A percentile compares a stretch with the other conserved stretches of the same genome.
Evolutionary conservation across 805 yeast species (phyloP).

Genomic region (Yarrowia bubula): DNA sequence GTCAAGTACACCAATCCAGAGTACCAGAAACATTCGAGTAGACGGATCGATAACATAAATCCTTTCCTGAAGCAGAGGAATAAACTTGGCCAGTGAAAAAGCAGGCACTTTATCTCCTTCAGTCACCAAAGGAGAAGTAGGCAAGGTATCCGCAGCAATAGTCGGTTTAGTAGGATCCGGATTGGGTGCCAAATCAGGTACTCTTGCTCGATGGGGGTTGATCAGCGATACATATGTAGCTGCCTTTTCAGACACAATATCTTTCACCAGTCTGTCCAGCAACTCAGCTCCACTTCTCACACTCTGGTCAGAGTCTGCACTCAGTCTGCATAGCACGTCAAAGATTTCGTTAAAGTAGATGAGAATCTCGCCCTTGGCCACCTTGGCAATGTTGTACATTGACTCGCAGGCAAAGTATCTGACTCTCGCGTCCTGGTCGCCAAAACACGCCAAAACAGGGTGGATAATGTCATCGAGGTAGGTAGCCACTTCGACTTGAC

Average conservation of each 20-base stretch:
- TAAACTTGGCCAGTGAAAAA: constrained; percentile 80
- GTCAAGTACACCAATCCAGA: constrained; percentile 90
- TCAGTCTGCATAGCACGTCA: constrained; percentile 84
- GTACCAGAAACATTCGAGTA: constrained; percentile 84
- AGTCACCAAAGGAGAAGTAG: constrained; percentile 17
- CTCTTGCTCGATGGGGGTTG: constrained; percentile 59
- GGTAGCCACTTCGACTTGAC: constrained; percentile 73
- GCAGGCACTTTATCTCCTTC: constrained; percentile 56
- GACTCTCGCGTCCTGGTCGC: constrained; percentile 96
- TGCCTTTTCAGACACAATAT: constrained; percentile 92
- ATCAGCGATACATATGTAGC: constrained; percentile 61
- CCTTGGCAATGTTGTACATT: constrained; percentile 91
- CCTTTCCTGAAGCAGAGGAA: constrained; percentile 86
- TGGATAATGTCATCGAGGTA: constrained; percentile 83
- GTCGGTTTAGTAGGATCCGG: constrained; percentile 37
- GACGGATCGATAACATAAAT: constrained; percentile 91
- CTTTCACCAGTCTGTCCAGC: constrained; percentile 84
- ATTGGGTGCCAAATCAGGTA: constrained; percentile 46
- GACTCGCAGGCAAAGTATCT: constrained; percentile 97
- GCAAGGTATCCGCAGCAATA: constrained; percentile 35
- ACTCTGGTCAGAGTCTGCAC: constrained; percentile 85
- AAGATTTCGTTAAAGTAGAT: constrained; percentile 91
- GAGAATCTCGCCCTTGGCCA: constrained; percentile 91
- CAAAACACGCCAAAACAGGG: constrained; percentile 92
- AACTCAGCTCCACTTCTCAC: constrained; percentile 95